Percentiles rank a stretch among this genome's conserved stretches.
Conservation (phyloP, 768 basidiomycete species). For the Pleurotus citrinopileatus region DNA sequence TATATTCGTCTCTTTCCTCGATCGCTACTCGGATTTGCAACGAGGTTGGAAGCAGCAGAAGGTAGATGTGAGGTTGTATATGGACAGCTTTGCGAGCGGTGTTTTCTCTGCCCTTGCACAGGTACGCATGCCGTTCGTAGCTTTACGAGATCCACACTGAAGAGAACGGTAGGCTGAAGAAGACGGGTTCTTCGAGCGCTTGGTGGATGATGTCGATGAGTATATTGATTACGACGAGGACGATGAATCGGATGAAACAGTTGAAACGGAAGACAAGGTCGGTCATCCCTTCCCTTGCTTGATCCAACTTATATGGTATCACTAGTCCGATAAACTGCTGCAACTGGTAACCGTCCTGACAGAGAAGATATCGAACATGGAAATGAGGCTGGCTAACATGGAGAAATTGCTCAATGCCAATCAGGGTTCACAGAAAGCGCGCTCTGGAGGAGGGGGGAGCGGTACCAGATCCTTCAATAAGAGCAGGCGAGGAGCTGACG, state of each 20-base stretch:
- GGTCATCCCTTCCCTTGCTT: background rate
- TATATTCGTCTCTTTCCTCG: background rate
- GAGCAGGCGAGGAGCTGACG: background rate
- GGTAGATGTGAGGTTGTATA: slow-evolving; percentile 4
- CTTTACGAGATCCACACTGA: background rate
- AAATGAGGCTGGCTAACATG: slow-evolving; percentile 4
- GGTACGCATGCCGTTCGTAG: background rate
- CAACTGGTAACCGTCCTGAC: background rate
- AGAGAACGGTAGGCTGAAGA: background rate
- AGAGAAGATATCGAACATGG: background rate
- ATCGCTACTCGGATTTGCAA: background rate
- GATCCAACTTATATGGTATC: background rate
- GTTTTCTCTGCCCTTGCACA: background rate
- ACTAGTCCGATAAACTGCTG: slow-evolving; percentile 2
- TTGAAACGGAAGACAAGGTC: background rate
- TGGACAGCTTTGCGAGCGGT: slow-evolving; percentile 6
- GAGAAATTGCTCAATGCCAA: background rate
- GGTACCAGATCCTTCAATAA: background rate
- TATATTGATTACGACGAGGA: slow-evolving; percentile 4
- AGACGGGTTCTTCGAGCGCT: background rate
- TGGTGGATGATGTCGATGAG: slow-evolving; percentile 1
- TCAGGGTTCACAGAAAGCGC: background rate
- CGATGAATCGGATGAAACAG: background rate
- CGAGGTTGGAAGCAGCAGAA: slow-evolving; percentile 10
- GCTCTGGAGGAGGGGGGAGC: background rate